Evolutionary conservation across 1,284 basidiomycete species (phyloP).

Genomic region (Meripilus lineatus): DNA sequence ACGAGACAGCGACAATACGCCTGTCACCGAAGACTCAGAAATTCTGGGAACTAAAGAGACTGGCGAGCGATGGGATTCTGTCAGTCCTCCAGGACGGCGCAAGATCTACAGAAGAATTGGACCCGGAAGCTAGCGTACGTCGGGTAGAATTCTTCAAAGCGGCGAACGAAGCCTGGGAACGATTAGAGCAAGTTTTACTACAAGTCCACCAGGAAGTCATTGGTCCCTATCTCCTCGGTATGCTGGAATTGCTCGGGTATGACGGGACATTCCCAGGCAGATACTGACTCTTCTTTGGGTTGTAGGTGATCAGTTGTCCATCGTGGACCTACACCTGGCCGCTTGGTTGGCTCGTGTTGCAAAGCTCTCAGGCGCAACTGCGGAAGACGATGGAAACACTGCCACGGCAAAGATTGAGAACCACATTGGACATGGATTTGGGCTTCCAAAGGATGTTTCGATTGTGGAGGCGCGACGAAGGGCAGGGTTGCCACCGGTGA

Average conservation of each 20-base stretch:
- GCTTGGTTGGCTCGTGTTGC: slow-evolving; percentile 73
- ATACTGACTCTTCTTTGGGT: slow-evolving; percentile 12
- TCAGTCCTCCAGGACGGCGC: slow-evolving; percentile 41
- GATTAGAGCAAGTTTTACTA: slow-evolving; percentile 38
- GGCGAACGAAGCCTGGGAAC: slow-evolving; percentile 37
- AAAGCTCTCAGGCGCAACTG: slow-evolving; percentile 48
- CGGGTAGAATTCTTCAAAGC: slow-evolving; percentile 33
- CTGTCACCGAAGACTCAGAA: slow-evolving; percentile 58
- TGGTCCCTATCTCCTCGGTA: slow-evolving; percentile 72
- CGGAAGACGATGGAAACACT: slow-evolving; percentile 42
- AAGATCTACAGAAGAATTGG: slow-evolving; percentile 34
- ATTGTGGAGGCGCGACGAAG: slow-evolving; percentile 27
- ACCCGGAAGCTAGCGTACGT: slow-evolving; percentile 23
- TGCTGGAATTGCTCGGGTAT: background rate
- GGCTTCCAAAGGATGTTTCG: slow-evolving; percentile 39
- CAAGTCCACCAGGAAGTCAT: slow-evolving; percentile 56
- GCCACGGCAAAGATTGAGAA: slow-evolving; percentile 47
- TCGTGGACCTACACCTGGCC: slow-evolving; percentile 78
- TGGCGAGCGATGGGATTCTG: slow-evolving; percentile 39
- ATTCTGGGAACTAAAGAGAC: slow-evolving; percentile 54
- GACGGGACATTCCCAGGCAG: background rate
- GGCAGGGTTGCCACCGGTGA: slow-evolving; percentile 21
- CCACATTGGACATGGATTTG: slow-evolving; percentile 42
- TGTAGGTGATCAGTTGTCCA: slow-evolving; percentile 69
- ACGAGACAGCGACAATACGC: slow-evolving; percentile 39